A percentile compares a stretch with the other conserved stretches of the same genome.
Evolutionary conservation across 148 eudicot genomes (phyloP).

Genomic region (Linanthus parryae): DNA sequence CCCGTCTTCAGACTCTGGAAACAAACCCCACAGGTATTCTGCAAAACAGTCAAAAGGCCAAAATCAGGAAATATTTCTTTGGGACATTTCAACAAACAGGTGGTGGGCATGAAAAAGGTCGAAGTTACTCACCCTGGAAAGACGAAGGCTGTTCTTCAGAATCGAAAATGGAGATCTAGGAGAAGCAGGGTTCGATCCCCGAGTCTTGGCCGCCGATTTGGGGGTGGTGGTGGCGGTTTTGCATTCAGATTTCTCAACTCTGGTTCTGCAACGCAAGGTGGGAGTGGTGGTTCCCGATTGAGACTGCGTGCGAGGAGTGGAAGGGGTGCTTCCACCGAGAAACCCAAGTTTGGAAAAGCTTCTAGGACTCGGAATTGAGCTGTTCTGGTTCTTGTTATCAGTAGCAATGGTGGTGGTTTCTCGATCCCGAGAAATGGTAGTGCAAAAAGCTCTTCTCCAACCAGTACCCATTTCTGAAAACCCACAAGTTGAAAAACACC

Average conservation of each 20-base stretch:
- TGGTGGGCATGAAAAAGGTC: background rate
- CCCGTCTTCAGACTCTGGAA: slow-evolving; percentile 70
- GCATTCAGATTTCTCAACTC: slow-evolving; percentile 29
- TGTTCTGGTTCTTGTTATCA: too few relatives aligned
- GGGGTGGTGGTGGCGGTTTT: slow-evolving; percentile 22
- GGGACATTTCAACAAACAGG: background rate
- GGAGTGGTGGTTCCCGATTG: too few relatives aligned
- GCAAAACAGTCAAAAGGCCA: slow-evolving; percentile 14
- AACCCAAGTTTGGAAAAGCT: too few relatives aligned
- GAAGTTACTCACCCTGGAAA: slow-evolving; percentile 41
- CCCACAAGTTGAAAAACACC: too few relatives aligned
- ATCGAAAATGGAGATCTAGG: slow-evolving; percentile 86
- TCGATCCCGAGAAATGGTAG: slow-evolving; percentile 57
- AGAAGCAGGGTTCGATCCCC: slow-evolving; percentile 46
- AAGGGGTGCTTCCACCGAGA: too few relatives aligned
- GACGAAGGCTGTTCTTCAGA: slow-evolving; percentile 59
- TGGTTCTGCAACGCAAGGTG: too few relatives aligned
- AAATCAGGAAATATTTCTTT: too few relatives aligned
- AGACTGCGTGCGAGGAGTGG: too few relatives aligned
- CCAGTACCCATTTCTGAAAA: slow-evolving; percentile 78
- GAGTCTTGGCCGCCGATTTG: background rate
- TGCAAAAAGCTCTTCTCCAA: slow-evolving; percentile 94
- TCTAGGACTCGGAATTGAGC: too few relatives aligned
- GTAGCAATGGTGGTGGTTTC: too few relatives aligned
- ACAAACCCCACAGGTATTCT: slow-evolving; percentile 81